Evolutionary conservation across 257 asterid species (phyloP), one percentile per base, ranked within the genome.

Genomic region (Nicotiana paniculata): DNA sequence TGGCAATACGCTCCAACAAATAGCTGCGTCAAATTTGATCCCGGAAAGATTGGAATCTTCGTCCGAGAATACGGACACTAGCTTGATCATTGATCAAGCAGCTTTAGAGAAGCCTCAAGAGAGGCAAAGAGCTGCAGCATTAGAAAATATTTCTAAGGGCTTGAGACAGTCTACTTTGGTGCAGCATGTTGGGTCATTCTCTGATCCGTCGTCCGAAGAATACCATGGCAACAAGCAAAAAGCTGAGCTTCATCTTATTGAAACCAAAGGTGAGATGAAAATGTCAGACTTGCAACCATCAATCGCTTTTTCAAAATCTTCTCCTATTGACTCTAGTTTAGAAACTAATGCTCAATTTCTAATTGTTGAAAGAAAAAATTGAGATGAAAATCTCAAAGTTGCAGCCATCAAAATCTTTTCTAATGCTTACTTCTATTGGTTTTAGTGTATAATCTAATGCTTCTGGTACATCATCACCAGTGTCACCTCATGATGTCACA

Each of bases 101-200:
- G 53, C 82, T 51, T 67, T 75, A 78, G 92, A 89, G 72, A 88
- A 86, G 82, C 87, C 87, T 85, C 87, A 69, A 76, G 82, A 83
- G 81, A 85, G 48, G 80, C 84, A 83, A 63, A 80, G 76, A 80
- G 88, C 83, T 66, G 88, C 85, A 26, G 80, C 86, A 79, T 54
- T 82, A 81, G 89, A 81, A 70, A 79, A 87, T 81, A 84, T 74
- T 77, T 77, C 79, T 67, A 82, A 85, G 77, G 86, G 87, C 85
- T 69, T 89, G 65, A 54, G 63, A 48, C 82, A 65, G 13, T 79
- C 83, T 77, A 58, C 84, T 82, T 68, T 84, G 62, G 88, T 85
- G 72, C 85, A 83, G 83, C 82, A 79, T 6, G 81, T 89, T 80
- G 39, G 69, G 77, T 67, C 79, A 46, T 85, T 87, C 78, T 79